These are phyloP conservation scores for Physaria fendleri DNA, from an alignment of 345 rosid genomes.

Conservation along the genomic window DNA sequence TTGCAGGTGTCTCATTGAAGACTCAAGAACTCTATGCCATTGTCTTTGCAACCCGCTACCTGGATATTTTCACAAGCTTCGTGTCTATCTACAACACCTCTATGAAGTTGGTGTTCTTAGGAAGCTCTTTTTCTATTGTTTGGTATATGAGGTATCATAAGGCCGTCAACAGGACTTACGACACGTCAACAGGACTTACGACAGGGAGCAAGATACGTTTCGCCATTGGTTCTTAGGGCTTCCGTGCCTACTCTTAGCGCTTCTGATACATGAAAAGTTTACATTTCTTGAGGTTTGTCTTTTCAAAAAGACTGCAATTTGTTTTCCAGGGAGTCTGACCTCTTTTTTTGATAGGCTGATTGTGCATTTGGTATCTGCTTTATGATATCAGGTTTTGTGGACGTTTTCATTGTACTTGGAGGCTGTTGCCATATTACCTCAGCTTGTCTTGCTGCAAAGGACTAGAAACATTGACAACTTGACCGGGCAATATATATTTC, in stretches of 20 bases:
- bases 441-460: slow-evolving; percentile 71
- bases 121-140: slow-evolving; percentile 72
- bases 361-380: not conserved
- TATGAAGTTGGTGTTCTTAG: slow-evolving; percentile 79
- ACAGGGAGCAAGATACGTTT: slow-evolving; percentile 69
- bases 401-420: slow-evolving; percentile 69
- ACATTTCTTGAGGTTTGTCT: slow-evolving; percentile 58
- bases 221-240: slow-evolving; percentile 52
- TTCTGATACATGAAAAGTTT: slow-evolving; percentile 58
- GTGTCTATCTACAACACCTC: slow-evolving; percentile 61
- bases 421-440: slow-evolving; percentile 84
- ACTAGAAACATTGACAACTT: slow-evolving; percentile 75
- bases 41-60: slow-evolving; percentile 66
- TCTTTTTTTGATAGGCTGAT: not conserved
- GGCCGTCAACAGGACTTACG: slow-evolving; percentile 66
- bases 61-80: slow-evolving; percentile 72
- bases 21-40: slow-evolving; percentile 76
- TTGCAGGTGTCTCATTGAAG: slow-evolving; percentile 77
- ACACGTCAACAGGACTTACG: slow-evolving; percentile 69
- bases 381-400: slow-evolving; percentile 55
- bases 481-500: slow-evolving; percentile 72
- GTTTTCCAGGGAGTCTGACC: not conserved
- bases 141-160: slow-evolving; percentile 79
- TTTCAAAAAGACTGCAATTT: not conserved
- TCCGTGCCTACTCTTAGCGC: slow-evolving; percentile 67